Base-by-base conservation (phyloP, 352 stramenopile species). In the Pythium coloratum region DNA sequence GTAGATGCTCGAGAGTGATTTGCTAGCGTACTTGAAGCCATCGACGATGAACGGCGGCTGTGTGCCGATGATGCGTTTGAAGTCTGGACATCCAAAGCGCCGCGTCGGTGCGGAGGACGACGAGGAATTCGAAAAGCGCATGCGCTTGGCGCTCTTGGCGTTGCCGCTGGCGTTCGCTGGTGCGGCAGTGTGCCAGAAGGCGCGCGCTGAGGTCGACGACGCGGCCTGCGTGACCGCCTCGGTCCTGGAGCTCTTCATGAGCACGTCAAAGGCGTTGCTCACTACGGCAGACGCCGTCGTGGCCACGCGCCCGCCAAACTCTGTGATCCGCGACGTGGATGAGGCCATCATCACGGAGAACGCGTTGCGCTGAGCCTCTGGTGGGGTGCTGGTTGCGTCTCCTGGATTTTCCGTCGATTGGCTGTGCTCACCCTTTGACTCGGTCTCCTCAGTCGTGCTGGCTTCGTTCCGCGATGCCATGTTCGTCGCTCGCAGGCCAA, bases 11-110 rank as follows among this genome's bases (percentile, higher is more conserved):
- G 82, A 92, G 10, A 93, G 77, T 40, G 81, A 47, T 46, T 86
- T 87, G 49, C 71, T 89, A 3, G 88, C 85, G 63, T 92, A 93
- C n/a, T 80, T 72, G 61, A 97, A 97, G 14, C 89, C 89, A 50
- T 97, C 89, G 36, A 97, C 89, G 26, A 97, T 89, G 66, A 93
- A 94, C n/a, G 81, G 77, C 10, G 86, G 86, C 26, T 84, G 75
- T 10, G 88, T 94, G 30, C 86, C 88, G 5, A 76, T 65, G 61
- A 96, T 91, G 59, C 82, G 80, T 65, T 96, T 96, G 67, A 82
- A 96, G 42, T 91, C 85, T 0, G 88, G 88, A 34, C 85, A 96
- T 5, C 67, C 47, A 10, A 64, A 67, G 6, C 66, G 55, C 2
- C 69, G 61, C 8, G 32, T 12, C 20, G 62, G 13, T 28, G 12